These are phyloP conservation scores for Lachnellula arida DNA, from an alignment of 2,329 filamentous ascomycete species.

Conservation along the genomic window DNA sequence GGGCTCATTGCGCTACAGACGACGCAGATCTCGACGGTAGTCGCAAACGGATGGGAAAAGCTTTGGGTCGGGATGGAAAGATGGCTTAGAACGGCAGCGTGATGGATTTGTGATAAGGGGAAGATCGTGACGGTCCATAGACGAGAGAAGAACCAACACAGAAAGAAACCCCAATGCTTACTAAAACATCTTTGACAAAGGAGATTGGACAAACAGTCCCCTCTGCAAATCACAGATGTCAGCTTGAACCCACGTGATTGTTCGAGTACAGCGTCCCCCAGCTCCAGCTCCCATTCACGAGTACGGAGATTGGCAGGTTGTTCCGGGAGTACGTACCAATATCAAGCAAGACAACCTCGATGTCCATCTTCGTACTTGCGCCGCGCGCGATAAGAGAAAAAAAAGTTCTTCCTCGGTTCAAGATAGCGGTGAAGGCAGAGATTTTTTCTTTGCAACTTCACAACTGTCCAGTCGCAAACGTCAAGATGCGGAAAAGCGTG, in stretches of 20 bases:
- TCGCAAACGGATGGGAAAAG: background rate
- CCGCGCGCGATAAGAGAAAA: background rate
- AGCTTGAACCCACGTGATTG: constrained; percentile 17
- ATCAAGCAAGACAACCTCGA: constrained; percentile 29
- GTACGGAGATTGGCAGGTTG: background rate
- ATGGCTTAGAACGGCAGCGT: background rate
- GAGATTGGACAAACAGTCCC: constrained; percentile 79
- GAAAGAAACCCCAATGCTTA: constrained; percentile 44
- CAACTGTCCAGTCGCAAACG: constrained; percentile 18
- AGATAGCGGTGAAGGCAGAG: constrained; percentile 19
- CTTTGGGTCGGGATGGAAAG: background rate
- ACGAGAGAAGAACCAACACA: background rate
- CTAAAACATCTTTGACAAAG: constrained; percentile 78
- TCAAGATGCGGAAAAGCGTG: constrained; percentile 12
- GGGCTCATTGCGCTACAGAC: background rate
- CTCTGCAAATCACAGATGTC: constrained; percentile 45
- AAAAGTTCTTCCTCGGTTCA: constrained; percentile 1
- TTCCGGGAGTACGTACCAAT: constrained; percentile 30
- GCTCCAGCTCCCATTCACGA: background rate
- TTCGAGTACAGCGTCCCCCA: background rate
- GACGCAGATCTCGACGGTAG: background rate
- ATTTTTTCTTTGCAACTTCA: constrained; percentile 4
- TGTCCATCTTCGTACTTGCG: background rate
- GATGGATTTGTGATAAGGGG: background rate
- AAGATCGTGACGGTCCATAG: background rate